Percentiles rank a stretch among this genome's conserved stretches.
Evolutionary conservation across 768 basidiomycete genomes (phyloP).

Genomic region (Xanthoconium stramineum): DNA sequence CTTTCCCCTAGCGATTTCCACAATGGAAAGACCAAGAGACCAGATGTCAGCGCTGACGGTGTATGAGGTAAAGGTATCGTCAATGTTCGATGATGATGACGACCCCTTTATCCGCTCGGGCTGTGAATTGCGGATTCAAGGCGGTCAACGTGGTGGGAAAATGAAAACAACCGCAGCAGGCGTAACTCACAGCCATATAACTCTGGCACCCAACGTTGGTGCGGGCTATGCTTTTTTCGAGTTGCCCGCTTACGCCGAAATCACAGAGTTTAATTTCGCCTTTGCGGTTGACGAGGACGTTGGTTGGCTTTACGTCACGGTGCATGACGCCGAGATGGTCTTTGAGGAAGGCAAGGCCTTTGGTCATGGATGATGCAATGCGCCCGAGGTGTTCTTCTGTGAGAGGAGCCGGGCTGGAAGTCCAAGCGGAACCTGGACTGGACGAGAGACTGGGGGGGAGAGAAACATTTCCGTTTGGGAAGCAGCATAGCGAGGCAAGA

Average conservation of each 20-base stretch:
- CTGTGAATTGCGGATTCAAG: conserved; percentile 35
- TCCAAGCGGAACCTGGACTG: conserved; percentile 34
- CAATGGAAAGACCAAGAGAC: conserved; percentile 92
- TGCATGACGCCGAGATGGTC: conserved; percentile 90
- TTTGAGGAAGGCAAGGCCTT: conserved; percentile 92
- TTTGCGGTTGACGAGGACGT: conserved; percentile 84
- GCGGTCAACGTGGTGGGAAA: not conserved
- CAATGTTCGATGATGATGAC: conserved; percentile 41
- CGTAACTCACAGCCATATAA: conserved; percentile 87
- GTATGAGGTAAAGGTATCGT: conserved; percentile 53
- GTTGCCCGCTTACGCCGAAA: conserved; percentile 97
- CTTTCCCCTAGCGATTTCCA: conserved; percentile 85
- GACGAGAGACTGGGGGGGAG: conserved; percentile 32
- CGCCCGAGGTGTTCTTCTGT: conserved; percentile 79
- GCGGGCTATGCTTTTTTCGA: conserved; percentile 94
- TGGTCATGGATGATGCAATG: conserved; percentile 79
- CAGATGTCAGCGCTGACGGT: conserved; percentile 97
- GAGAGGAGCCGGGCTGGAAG: conserved; percentile 38
- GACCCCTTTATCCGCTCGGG: conserved; percentile 97
- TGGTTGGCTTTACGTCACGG: conserved; percentile 89
- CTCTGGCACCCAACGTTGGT: conserved; percentile 99
- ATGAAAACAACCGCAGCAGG: not conserved
- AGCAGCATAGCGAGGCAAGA: conserved; percentile 69
- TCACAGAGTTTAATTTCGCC: conserved; percentile 95
- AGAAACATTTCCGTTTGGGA: conserved; percentile 38